Percentiles rank a stretch among this genome's conserved stretches.
Conservation (phyloP, 441 rosid genomes). For the Mallotus repandus region DNA sequence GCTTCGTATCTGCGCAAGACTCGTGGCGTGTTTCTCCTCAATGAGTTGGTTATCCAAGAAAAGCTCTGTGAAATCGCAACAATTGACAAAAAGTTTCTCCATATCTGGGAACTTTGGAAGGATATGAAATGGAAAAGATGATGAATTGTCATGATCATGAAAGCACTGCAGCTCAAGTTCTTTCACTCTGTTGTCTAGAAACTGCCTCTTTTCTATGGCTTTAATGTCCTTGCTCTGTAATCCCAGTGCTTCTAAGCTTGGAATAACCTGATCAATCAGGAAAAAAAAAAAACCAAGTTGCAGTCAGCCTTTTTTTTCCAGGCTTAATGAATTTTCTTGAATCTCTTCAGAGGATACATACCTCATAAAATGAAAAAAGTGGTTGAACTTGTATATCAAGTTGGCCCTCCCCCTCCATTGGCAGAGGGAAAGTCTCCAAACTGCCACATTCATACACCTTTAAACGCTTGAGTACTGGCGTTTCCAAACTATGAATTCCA, state of each 20-base stretch:
- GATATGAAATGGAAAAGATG: constrained; percentile 20
- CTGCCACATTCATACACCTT: neutral
- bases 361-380: constrained; percentile 2
- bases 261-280: no score
- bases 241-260: no score
- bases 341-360: no score
- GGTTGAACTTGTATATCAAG: neutral
- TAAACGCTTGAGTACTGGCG: neutral
- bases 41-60: constrained; percentile 4
- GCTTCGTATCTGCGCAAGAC: neutral
- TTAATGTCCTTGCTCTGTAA: neutral
- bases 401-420: no score
- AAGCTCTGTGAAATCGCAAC: constrained; percentile 18
- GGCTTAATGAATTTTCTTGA: no score
- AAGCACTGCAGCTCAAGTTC: constrained; percentile 15
- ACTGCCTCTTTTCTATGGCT: neutral
- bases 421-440: neutral
- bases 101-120: constrained; percentile 22
- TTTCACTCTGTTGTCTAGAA: neutral
- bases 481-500: constrained; percentile 14
- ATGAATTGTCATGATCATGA: neutral
- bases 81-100: constrained; percentile 16
- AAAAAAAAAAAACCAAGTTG: no score
- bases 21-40: neutral
- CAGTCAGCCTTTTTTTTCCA: no score